Evolutionary conservation across 2,329 filamentous ascomycete species (phyloP).

Genomic region (Nemania diffusa): DNA sequence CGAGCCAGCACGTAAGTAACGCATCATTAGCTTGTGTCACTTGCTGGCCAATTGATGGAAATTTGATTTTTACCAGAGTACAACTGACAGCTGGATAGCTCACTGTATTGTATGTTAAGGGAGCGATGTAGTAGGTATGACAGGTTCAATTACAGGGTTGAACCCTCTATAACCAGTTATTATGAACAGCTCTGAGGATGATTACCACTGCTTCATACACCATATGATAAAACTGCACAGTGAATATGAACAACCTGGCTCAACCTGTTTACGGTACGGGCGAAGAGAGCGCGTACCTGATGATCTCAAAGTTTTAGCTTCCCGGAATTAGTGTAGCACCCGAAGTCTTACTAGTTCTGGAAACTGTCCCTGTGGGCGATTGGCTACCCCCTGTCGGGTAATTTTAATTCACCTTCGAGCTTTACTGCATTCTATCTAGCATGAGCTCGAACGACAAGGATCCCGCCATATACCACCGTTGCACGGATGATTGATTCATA

Average conservation of each 20-base stretch:
- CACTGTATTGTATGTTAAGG: background rate
- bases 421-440: constrained; percentile 39
- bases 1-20: constrained; percentile 5
- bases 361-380: constrained; percentile 33
- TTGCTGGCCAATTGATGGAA: constrained; percentile 3
- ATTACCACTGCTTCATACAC: background rate
- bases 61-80: constrained; percentile 11
- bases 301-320: constrained; percentile 13
- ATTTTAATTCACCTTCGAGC: constrained; percentile 45
- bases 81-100: background rate
- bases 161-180: background rate
- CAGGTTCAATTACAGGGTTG: constrained; percentile 11
- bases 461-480: constrained; percentile 22
- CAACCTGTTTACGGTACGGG: background rate
- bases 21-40: constrained; percentile 16
- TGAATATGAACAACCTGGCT: background rate
- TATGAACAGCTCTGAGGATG: background rate
- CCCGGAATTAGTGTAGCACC: constrained; percentile 15
- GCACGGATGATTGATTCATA: constrained; percentile 9
- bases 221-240: too few species aligned
- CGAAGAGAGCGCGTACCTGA: constrained; percentile 15
- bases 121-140: background rate
- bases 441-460: constrained; percentile 25
- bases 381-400: constrained; percentile 42
- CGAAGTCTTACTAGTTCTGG: constrained; percentile 33